These are phyloP conservation scores for Groenewaldozyma salmanticensis DNA, from an alignment of 805 yeast genomes.

Conservation along the genomic window DNA sequence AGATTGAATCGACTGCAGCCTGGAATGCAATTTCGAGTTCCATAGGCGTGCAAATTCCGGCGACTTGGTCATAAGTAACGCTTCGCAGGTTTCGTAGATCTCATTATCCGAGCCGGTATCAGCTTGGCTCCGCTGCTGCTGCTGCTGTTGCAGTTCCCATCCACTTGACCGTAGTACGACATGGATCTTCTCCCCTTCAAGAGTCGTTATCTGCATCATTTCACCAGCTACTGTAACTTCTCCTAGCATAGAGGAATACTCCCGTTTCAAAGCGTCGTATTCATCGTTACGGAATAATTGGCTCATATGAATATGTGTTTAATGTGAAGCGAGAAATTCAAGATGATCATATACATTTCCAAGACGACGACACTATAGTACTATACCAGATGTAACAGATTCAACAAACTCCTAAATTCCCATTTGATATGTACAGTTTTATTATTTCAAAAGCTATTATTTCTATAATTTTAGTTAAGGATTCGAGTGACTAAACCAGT, in stretches of 20 bases:
- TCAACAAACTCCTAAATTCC: no score
- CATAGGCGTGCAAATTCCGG: slow-evolving; percentile 17
- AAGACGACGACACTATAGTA: no score
- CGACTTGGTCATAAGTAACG: slow-evolving; percentile 22
- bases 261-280: neutral
- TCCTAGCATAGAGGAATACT: neutral
- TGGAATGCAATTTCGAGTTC: slow-evolving; percentile 12
- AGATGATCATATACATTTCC: no score
- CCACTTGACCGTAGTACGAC: neutral
- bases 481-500: slow-evolving; percentile 96
- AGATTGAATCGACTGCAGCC: neutral
- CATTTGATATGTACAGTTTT: no score
- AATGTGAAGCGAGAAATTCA: no score
- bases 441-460: no score
- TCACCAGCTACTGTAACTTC: neutral
- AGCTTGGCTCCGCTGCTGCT: neutral
- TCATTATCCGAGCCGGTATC: neutral
- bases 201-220: neutral
- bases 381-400: no score
- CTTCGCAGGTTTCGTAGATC: slow-evolving; percentile 25
- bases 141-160: no score
- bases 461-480: slow-evolving; percentile 43
- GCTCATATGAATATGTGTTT: no score
- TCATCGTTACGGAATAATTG: no score
- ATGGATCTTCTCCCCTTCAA: neutral